Conservation (phyloP, 768 basidiomycete species). For the Leucosporidium scottii region DNA sequence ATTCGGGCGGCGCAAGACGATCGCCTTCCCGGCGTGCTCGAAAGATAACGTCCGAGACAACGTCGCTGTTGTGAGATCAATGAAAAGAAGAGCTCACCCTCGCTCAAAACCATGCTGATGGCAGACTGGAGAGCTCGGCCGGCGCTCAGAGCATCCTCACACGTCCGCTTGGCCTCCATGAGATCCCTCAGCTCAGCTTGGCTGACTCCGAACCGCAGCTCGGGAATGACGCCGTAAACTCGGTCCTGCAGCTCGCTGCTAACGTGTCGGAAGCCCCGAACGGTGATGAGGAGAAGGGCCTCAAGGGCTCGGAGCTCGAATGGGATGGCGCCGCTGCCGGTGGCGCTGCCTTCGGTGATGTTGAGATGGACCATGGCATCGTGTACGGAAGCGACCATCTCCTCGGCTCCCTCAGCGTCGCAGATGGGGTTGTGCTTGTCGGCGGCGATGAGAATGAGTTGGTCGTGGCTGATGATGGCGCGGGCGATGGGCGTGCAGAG, state of each 20-base stretch:
- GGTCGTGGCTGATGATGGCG: slow-evolving; percentile 23
- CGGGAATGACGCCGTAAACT: slow-evolving; percentile 18
- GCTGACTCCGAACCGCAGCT: slow-evolving; percentile 23
- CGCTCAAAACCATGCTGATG: slow-evolving; percentile 8
- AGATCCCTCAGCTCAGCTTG: slow-evolving; percentile 26
- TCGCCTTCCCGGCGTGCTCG: no score
- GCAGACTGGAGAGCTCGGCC: slow-evolving; percentile 24
- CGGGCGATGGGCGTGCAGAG: slow-evolving; percentile 24
- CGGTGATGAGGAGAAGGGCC: slow-evolving; percentile 24
- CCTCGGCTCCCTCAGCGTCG: slow-evolving; percentile 1
- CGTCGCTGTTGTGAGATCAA: no score
- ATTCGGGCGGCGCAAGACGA: no score
- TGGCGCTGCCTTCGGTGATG: not conserved
- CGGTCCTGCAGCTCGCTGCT: slow-evolving; percentile 17
- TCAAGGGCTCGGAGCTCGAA: slow-evolving; percentile 29
- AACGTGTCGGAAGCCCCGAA: slow-evolving; percentile 16
- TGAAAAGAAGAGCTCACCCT: no score
- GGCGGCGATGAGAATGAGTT: slow-evolving; percentile 8
- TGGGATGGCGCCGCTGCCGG: not conserved
- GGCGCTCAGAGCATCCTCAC: slow-evolving; percentile 19
- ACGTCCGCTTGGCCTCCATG: slow-evolving; percentile 23
- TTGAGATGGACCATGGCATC: slow-evolving; percentile 19
- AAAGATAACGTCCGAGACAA: no score
- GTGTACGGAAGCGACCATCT: slow-evolving; percentile 15
- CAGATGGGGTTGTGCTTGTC: slow-evolving; percentile 29